Conservation (phyloP, 2,329 filamentous ascomycete species). For the Stagonosporopsis vannaccii region DNA sequence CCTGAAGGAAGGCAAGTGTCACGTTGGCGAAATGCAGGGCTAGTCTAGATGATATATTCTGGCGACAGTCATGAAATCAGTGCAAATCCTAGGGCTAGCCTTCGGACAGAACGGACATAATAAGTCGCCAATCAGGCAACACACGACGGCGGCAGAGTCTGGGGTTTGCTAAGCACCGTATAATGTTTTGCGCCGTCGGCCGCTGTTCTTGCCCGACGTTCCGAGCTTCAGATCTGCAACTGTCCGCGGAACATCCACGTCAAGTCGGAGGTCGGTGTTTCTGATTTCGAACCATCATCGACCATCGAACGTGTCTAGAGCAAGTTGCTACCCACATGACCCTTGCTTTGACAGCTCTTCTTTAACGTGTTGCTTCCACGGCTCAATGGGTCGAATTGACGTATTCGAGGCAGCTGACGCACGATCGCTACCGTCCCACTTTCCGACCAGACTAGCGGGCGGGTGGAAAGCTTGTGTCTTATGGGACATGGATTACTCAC, state of each 20-base stretch:
- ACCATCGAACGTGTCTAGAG: neutral
- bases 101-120: constrained; percentile 38
- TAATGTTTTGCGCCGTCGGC: constrained; percentile 30
- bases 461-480: constrained; percentile 15
- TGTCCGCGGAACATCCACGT: neutral
- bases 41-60: constrained; percentile 20
- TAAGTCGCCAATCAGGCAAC: constrained; percentile 28
- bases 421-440: constrained; percentile 5
- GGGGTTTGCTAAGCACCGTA: constrained; percentile 40
- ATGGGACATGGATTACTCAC: constrained; percentile 9
- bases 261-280: neutral
- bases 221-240: constrained; percentile 20
- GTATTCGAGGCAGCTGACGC: constrained; percentile 10
- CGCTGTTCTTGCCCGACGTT: constrained; percentile 23
- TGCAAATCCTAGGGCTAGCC: constrained; percentile 29
- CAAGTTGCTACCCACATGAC: neutral
- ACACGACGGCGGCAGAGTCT: constrained; percentile 27
- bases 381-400: constrained; percentile 10
- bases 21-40: constrained; percentile 10
- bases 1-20: constrained; percentile 6
- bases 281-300: neutral
- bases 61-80: constrained; percentile 34
- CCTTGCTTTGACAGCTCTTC: constrained; percentile 4
- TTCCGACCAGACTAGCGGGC: constrained; percentile 10
- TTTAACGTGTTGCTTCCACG: constrained; percentile 7